These are phyloP conservation scores for Hirschioporus abietinus DNA, from an alignment of 768 basidiomycete species.

Conservation along the genomic window DNA sequence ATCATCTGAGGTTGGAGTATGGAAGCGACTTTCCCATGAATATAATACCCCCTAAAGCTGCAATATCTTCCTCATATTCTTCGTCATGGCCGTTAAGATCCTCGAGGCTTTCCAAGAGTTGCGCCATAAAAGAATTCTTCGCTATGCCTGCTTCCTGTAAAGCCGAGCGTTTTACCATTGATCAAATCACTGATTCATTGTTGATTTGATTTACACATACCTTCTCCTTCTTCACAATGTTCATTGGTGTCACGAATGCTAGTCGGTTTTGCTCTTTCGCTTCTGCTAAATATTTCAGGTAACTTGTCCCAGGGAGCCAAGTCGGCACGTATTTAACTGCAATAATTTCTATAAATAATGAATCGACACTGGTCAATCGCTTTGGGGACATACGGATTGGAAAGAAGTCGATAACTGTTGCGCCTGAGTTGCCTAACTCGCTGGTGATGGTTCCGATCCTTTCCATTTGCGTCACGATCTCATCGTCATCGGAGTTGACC, in stretches of 20 bases:
- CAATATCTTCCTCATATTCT: neutral
- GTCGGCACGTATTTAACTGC: neutral
- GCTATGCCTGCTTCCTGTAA: neutral
- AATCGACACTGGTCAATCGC: neutral
- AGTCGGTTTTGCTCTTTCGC: neutral
- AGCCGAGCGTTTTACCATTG: neutral
- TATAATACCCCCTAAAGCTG: neutral
- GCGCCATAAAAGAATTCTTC: neutral
- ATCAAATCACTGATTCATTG: too few species aligned
- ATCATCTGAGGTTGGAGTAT: slow-evolving; percentile 5
- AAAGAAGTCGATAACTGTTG: slow-evolving; percentile 20
- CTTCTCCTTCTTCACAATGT: neutral
- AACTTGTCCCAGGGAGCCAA: neutral
- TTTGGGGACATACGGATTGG: slow-evolving; percentile 17
- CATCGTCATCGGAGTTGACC: slow-evolving; percentile 33
- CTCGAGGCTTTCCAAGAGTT: neutral
- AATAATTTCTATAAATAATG: neutral
- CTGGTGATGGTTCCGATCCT: slow-evolving; percentile 10
- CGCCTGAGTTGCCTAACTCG: slow-evolving; percentile 12
- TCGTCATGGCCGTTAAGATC: neutral
- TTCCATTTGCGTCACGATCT: slow-evolving; percentile 35
- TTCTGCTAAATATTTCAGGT: neutral
- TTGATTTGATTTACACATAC: too few species aligned
- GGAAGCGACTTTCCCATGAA: neutral
- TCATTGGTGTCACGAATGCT: neutral